Conservation (phyloP, 2,329 filamentous ascomycete genomes). For the Aspergillus phoenicis region DNA sequence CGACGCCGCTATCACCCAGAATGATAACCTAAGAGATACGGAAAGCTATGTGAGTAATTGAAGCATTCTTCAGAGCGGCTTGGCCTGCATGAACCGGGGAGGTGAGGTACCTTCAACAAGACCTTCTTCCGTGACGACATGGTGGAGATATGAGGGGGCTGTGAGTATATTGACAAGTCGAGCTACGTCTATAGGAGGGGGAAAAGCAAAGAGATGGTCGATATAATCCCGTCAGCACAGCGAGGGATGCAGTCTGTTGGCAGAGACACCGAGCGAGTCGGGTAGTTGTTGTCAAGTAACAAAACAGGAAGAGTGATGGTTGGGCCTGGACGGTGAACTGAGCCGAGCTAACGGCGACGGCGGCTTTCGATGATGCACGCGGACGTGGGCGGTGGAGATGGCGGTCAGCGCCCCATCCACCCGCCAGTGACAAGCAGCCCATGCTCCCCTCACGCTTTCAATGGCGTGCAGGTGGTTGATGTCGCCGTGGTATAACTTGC, state of each 20-base stretch:
- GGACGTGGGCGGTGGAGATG: conserved; percentile 33
- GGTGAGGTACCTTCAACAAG: conserved; percentile 71
- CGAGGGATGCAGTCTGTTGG: conserved; percentile 1
- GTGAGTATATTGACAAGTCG: conserved; percentile 10
- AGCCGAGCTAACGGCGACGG: conserved; percentile 11
- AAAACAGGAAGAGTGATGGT: conserved; percentile 11
- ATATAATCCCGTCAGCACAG: not conserved
- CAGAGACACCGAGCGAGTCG: not conserved
- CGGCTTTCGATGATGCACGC: conserved; percentile 38
- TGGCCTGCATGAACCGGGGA: not conserved
- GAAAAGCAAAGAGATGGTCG: not conserved
- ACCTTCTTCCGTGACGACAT: conserved; percentile 90
- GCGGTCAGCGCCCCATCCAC: conserved; percentile 27
- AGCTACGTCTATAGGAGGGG: not conserved
- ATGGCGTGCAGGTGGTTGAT: conserved; percentile 21
- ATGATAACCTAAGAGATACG: conserved; percentile 78
- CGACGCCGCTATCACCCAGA: conserved; percentile 96
- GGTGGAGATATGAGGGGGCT: conserved; percentile 19
- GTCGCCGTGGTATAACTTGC: not conserved
- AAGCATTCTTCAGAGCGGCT: not conserved
- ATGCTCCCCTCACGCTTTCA: conserved; percentile 18
- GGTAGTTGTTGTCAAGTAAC: conserved; percentile 4
- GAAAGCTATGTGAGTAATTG: conserved; percentile 15
- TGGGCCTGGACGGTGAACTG: conserved; percentile 15
- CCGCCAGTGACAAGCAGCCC: not conserved